Evolutionary conservation across 1,284 basidiomycete genomes (phyloP).

Genomic region (Moesziomyces globuligerus): DNA sequence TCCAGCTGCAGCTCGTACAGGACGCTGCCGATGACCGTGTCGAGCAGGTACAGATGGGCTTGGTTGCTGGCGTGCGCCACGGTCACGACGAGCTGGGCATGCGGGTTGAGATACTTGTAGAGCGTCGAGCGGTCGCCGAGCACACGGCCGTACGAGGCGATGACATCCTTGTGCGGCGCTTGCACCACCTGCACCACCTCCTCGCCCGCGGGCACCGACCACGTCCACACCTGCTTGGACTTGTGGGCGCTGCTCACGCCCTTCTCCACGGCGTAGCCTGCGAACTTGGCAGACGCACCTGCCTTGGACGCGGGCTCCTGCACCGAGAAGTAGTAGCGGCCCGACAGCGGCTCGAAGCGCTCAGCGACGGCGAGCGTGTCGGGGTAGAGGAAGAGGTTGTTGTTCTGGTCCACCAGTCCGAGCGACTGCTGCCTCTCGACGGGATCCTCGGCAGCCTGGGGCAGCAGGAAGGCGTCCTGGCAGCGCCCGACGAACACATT

Average conservation of each 20-base stretch:
- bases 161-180: conserved; percentile 14
- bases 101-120: conserved; percentile 93
- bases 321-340: conserved; percentile 39
- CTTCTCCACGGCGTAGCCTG: conserved; percentile 40
- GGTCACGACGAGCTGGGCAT: conserved; percentile 75
- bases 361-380: conserved; percentile 42
- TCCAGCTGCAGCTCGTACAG: conserved; percentile 69
- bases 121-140: conserved; percentile 86
- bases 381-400: conserved; percentile 65
- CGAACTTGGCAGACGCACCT: conserved; percentile 17
- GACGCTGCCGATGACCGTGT: conserved; percentile 80
- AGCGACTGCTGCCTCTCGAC: conserved; percentile 70
- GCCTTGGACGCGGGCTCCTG: conserved; percentile 8
- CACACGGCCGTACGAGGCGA: conserved; percentile 74
- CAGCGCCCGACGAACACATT: conserved; percentile 47
- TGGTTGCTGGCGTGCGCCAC: conserved; percentile 67
- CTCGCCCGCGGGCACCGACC: conserved; percentile 47
- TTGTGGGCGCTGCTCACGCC: conserved; percentile 34
- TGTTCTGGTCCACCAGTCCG: conserved; percentile 73
- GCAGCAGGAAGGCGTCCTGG: conserved; percentile 55
- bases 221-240: conserved; percentile 48
- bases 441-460: conserved; percentile 38
- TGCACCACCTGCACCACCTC: conserved; percentile 41
- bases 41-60: conserved; percentile 76
- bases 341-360: conserved; percentile 38